These are phyloP conservation scores for Gymnopilus dilepis DNA, from an alignment of 768 basidiomycete genomes.

Conservation along the genomic window DNA sequence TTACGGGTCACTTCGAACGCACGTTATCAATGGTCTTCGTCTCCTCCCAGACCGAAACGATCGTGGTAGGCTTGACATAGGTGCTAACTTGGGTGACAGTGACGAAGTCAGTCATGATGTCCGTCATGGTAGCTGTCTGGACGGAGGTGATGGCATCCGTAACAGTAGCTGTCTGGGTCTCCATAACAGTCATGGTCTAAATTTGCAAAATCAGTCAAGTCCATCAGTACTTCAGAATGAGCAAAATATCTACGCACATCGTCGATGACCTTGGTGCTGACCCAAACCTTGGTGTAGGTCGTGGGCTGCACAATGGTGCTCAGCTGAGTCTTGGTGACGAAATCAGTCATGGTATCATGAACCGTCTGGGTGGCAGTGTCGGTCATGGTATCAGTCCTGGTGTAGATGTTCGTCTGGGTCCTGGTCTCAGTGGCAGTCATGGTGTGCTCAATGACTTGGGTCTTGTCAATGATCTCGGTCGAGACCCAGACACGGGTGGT, in stretches of 20 bases:
- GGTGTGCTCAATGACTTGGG: conserved; percentile 60
- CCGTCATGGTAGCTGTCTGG: conserved; percentile 61
- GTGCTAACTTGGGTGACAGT: conserved; percentile 61
- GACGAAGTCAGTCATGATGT: conserved; percentile 55
- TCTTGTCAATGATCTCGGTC: conserved; percentile 66
- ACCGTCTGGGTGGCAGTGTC: conserved; percentile 53
- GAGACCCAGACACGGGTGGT: conserved; percentile 72
- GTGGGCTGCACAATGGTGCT: conserved; percentile 61
- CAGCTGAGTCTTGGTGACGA: conserved; percentile 58
- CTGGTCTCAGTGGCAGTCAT: conserved; percentile 66
- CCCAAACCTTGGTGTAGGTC: conserved; percentile 57
- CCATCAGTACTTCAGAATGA: neutral
- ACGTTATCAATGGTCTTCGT: conserved; percentile 65
- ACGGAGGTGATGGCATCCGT: conserved; percentile 59
- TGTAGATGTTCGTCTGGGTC: conserved; percentile 61
- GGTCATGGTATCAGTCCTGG: conserved; percentile 51
- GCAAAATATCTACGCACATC: conserved; percentile 46
- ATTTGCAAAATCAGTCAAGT: neutral
- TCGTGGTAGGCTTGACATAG: conserved; percentile 61
- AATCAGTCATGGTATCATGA: conserved; percentile 59
- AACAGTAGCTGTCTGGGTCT: conserved; percentile 53
- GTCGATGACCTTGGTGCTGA: conserved; percentile 62
- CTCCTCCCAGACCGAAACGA: conserved; percentile 55
- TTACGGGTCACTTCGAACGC: conserved; percentile 25
- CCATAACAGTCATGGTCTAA: conserved; percentile 61